These are phyloP conservation scores for Geotrichum phurueaensis DNA, from an alignment of 1,139 yeast genomes.

Conservation along the genomic window DNA sequence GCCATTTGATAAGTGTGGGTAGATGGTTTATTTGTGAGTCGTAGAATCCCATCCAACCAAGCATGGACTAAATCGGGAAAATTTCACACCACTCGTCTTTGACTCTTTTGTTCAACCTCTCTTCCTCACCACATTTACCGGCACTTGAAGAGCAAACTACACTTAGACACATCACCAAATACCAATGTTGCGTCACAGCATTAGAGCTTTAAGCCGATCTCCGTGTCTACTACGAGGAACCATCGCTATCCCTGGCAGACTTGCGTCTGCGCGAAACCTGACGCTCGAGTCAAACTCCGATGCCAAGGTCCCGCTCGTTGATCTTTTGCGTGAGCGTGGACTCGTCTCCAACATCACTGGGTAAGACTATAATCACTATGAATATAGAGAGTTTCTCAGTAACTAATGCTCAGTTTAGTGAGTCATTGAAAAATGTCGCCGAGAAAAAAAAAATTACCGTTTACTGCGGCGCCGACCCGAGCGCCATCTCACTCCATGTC, in stretches of 20 bases:
- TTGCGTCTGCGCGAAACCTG: neutral
- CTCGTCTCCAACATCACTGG: slow-evolving; percentile 14
- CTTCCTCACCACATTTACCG: neutral
- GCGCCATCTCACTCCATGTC: slow-evolving; percentile 81
- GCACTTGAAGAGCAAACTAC: neutral
- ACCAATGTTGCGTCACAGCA: neutral
- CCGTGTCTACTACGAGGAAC: neutral
- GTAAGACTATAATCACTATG: neutral
- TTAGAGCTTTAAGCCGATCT: neutral
- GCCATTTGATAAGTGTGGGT: neutral
- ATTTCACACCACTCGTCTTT: neutral
- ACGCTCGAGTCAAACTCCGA: slow-evolving; percentile 7
- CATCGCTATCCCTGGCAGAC: neutral
- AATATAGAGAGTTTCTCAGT: neutral
- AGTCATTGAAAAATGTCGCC: slow-evolving; percentile 37
- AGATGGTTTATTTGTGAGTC: neutral
- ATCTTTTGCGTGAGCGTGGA: slow-evolving; percentile 9
- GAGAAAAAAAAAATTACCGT: slow-evolving; percentile 45
- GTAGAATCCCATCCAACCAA: neutral
- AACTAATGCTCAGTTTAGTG: slow-evolving; percentile 17
- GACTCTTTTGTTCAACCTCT: neutral
- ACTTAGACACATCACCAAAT: neutral
- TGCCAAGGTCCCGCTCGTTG: slow-evolving; percentile 6
- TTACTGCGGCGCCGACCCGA: slow-evolving; percentile 96
- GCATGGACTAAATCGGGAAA: neutral